phyloP scores from a whole-genome alignment of 2,329 filamentous ascomycete species.

The Acarospora socialis region DNA sequence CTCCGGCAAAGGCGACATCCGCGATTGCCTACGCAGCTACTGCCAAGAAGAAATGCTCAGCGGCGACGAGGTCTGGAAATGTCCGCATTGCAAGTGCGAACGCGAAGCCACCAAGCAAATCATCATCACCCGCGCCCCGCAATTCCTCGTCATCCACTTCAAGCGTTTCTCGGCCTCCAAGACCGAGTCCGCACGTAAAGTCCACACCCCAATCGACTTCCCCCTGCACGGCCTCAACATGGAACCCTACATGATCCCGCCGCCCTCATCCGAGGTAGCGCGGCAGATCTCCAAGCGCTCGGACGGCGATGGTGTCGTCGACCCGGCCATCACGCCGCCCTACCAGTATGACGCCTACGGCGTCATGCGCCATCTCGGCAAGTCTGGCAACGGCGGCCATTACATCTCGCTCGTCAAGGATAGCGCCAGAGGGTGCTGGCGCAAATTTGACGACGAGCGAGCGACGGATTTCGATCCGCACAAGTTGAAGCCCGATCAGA shows the following conservation, averaged over 20 bases:
- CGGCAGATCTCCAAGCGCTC: conserved; percentile 19
- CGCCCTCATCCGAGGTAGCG: conserved; percentile 19
- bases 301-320: conserved; percentile 33
- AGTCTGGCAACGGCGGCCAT: conserved; percentile 56
- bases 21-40: conserved; percentile 57
- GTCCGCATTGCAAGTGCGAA: conserved; percentile 57
- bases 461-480: conserved; percentile 43
- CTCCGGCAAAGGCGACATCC: conserved; percentile 43
- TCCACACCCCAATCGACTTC: conserved; percentile 59
- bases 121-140: conserved; percentile 63
- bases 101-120: conserved; percentile 55
- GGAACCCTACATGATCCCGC: conserved; percentile 42
- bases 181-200: conserved; percentile 47
- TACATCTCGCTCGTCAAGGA: conserved; percentile 61
- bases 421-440: conserved; percentile 42
- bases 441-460: conserved; percentile 45
- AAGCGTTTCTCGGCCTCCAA: conserved; percentile 51
- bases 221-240: conserved; percentile 57
- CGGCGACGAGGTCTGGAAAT: conserved; percentile 56
- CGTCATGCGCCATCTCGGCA: conserved; percentile 63
- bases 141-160: conserved; percentile 64
- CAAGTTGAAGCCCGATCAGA: conserved; percentile 32
- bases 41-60: conserved; percentile 52
- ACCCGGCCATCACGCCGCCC: conserved; percentile 33
- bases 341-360: conserved; percentile 77